Base-by-base conservation (phyloP, 2,329 filamentous ascomycete species). In the Xylaria sp. region DNA sequence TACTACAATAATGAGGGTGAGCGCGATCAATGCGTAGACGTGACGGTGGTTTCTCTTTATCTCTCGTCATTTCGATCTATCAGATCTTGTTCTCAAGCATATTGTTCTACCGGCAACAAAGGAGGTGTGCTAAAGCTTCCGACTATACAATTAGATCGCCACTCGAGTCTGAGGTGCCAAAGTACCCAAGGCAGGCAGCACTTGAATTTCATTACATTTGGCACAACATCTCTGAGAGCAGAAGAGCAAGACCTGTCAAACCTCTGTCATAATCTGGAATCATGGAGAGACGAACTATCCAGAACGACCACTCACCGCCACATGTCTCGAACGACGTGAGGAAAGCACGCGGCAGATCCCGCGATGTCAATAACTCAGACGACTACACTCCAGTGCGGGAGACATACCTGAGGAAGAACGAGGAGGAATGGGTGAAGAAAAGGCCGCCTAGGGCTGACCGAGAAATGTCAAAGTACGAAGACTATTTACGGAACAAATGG, bases 401-500 rank as follows among this genome's bases (percentile, higher is more conserved):
- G 33, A 25, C 12, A 0, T 45, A 38, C 28, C 17, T 61, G 4
- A 45, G 5, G 23, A 33, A 53, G 40, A 11, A 17, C 1, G 14
- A 8, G 31, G 15, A 6, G 1, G 31, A 47, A 7, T 9, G n/a
- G 15, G 9, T 38, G 8, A 43, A 7, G 1, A 63, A 61, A 25
- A 1, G 12, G 33, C 25, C 37, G 21, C 50, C 31, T 0, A 56
- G 12, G 42, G 21, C 9, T 4, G 64, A 67, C 11, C 45, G 33
- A 35, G 55, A 63, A 1, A 52, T 57, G 15, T 6, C 12, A 5
- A 4, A 43, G 12, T 61, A 31, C 9, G 65, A 66, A 3, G 50
- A 60, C 0, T 66, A 67, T 33, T 51, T 68, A 9, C 54, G 66
- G 15, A 25, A 40, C 3, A 67, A 64, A 47, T 67, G 64, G 66